Conservation (phyloP, 768 basidiomycete species). For the Tulasnella calospora region DNA sequence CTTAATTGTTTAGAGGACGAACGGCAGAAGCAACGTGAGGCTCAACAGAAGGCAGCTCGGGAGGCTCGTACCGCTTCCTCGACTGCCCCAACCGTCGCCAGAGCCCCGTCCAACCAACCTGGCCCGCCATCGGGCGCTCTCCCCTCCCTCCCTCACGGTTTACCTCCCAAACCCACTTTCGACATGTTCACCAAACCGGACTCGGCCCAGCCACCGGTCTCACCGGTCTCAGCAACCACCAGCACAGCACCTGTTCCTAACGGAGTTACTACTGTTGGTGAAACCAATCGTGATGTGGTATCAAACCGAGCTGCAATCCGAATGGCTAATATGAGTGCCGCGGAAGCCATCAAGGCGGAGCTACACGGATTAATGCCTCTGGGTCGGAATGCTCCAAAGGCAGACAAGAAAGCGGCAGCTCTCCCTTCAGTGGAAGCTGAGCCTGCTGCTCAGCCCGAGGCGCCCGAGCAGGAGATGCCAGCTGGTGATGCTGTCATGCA, state of each 20-base stretch:
- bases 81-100: conserved; percentile 46
- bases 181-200: conserved; percentile 57
- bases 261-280: conserved; percentile 47
- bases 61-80: not conserved
- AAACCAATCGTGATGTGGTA: conserved; percentile 86
- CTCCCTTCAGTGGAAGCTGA: conserved; percentile 25
- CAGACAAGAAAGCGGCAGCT: conserved; percentile 36
- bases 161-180: conserved; percentile 60
- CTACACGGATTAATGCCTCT: conserved; percentile 43
- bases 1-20: conserved; percentile 66
- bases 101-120: conserved; percentile 31
- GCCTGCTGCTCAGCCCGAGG: conserved; percentile 27
- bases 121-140: conserved; percentile 32
- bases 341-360: conserved; percentile 89
- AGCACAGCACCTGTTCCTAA: not conserved
- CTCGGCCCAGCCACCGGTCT: not conserved
- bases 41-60: conserved; percentile 69
- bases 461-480: conserved; percentile 14
- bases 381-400: conserved; percentile 39
- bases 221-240: not conserved
- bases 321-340: conserved; percentile 95
- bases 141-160: conserved; percentile 47
- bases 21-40: conserved; percentile 85
- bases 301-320: conserved; percentile 85
- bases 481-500: conserved; percentile 1